A percentile compares a stretch with the other conserved stretches of the same genome.
Evolutionary conservation across 2,329 filamentous ascomycete genomes (phyloP).

Genomic region (Conoideocrella luteorostrata): DNA sequence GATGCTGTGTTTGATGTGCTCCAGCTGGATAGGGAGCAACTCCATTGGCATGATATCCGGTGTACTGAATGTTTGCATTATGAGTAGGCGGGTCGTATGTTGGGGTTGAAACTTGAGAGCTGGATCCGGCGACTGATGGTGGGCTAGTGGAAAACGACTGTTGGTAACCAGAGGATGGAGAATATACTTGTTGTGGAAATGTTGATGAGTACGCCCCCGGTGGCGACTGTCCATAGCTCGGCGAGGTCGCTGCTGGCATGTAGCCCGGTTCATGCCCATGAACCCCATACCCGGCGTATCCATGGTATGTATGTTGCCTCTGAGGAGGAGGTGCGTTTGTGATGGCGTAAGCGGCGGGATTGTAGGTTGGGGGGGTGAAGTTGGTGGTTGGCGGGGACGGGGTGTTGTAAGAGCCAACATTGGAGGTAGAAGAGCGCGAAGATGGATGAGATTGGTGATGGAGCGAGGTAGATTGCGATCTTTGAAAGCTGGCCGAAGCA

Average conservation of each 20-base stretch:
- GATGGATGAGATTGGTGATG: conserved; percentile 41
- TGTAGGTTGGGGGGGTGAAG: conserved; percentile 50
- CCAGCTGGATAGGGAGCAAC: conserved; percentile 29
- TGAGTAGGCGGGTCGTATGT: conserved; percentile 32
- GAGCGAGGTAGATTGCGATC: conserved; percentile 46
- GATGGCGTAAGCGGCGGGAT: conserved; percentile 52
- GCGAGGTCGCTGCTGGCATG: conserved; percentile 28
- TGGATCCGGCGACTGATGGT: conserved; percentile 19
- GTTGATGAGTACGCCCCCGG: conserved; percentile 25
- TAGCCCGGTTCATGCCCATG: conserved; percentile 34
- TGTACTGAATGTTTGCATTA: conserved; percentile 21
- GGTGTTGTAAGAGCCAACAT: conserved; percentile 22
- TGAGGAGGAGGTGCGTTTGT: conserved; percentile 39
- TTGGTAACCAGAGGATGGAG: conserved; percentile 33
- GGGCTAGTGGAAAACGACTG: conserved; percentile 31
- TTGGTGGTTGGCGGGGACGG: conserved; percentile 30
- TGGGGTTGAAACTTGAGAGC: conserved; percentile 20
- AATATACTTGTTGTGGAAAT: conserved; percentile 15
- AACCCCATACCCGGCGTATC: conserved; percentile 36
- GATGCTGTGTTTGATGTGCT: conserved; percentile 10
- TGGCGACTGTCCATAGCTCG: conserved; percentile 31
- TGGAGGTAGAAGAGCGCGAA: conserved; percentile 31
- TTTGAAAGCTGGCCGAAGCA: conserved; percentile 20
- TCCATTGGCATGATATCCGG: conserved; percentile 15
- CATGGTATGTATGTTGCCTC: conserved; percentile 44